phyloP scores from a whole-genome alignment of 768 basidiomycete species.

The Suillus plorans region DNA sequence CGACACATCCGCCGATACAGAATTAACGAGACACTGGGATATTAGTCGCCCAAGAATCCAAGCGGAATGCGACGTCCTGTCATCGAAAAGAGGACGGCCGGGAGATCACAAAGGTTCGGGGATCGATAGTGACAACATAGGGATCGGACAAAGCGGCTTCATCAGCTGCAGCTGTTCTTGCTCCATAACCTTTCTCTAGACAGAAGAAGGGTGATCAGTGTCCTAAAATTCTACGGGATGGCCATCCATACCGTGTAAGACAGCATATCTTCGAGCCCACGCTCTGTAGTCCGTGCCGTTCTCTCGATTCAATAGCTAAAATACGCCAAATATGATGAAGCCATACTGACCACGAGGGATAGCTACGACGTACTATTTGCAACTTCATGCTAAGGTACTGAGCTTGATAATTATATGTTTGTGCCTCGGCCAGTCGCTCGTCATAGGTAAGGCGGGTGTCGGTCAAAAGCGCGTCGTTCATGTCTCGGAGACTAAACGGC shows the following conservation, averaged over 20 bases:
- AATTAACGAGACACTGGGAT: too few species aligned
- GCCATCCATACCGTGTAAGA: not conserved
- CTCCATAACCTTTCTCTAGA: not conserved
- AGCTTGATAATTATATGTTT: not conserved
- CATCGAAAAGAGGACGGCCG: not conserved
- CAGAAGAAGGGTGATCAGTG: not conserved
- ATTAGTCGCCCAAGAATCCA: not conserved
- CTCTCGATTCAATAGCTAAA: not conserved
- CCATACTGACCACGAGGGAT: not conserved
- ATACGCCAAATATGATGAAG: not conserved
- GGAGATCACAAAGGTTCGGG: not conserved
- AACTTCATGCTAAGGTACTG: not conserved
- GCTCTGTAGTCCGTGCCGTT: not conserved
- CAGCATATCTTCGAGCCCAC: not conserved
- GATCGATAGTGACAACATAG: not conserved
- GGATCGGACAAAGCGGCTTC: not conserved
- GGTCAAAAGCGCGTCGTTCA: not conserved
- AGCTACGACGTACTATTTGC: not conserved
- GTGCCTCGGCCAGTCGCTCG: not conserved
- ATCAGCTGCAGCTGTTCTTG: conserved; percentile 1
- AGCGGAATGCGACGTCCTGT: not conserved
- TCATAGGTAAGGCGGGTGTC: not conserved
- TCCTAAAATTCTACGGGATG: not conserved
- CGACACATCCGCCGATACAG: not conserved
- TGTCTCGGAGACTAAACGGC: not conserved